Percentiles rank a stretch among this genome's conserved stretches.
Conservation (phyloP, 1,284 basidiomycete species). For the Ceratobasidium theobromae region DNA sequence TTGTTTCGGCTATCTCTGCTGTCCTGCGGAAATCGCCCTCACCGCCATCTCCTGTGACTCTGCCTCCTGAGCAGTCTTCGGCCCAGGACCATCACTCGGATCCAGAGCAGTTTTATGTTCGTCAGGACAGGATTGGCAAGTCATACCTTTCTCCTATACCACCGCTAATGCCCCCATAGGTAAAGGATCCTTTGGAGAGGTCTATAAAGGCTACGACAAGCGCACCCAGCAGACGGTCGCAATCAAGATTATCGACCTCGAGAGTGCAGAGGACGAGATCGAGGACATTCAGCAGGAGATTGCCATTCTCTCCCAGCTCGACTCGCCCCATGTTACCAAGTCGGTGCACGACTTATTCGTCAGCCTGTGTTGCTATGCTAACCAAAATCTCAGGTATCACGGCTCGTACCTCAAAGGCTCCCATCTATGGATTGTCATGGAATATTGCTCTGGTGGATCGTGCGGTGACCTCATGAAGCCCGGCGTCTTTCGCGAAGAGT, state of each 20-base stretch:
- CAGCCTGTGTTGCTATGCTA: conserved; percentile 32
- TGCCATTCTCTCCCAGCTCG: conserved; percentile 95
- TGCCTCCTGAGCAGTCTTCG: background rate
- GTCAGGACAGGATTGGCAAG: conserved; percentile 91
- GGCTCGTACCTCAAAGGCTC: conserved; percentile 94
- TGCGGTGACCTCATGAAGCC: conserved; percentile 95
- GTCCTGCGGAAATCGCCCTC: conserved; percentile 24
- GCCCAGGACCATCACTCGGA: conserved; percentile 51
- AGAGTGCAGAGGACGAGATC: conserved; percentile 98
- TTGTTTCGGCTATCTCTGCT: conserved; percentile 20
- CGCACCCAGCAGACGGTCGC: conserved; percentile 90
- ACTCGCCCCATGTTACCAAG: conserved; percentile 95
- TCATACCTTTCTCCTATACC: background rate
- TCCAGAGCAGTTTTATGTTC: conserved; percentile 93
- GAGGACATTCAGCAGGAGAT: conserved; percentile 99
- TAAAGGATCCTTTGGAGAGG: conserved; percentile 95
- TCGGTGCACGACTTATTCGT: conserved; percentile 47
- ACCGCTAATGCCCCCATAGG: conserved; percentile 51
- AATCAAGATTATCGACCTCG: conserved; percentile 98
- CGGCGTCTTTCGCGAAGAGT: conserved; percentile 95
- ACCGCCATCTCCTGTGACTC: background rate
- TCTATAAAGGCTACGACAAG: conserved; percentile 96
- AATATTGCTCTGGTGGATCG: conserved; percentile 87
- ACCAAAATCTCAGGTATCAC: conserved; percentile 68
- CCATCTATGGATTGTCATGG: conserved; percentile 99